Base-by-base conservation (phyloP, 2,329 filamentous ascomycete genomes). In the Eutypa lata region DNA sequence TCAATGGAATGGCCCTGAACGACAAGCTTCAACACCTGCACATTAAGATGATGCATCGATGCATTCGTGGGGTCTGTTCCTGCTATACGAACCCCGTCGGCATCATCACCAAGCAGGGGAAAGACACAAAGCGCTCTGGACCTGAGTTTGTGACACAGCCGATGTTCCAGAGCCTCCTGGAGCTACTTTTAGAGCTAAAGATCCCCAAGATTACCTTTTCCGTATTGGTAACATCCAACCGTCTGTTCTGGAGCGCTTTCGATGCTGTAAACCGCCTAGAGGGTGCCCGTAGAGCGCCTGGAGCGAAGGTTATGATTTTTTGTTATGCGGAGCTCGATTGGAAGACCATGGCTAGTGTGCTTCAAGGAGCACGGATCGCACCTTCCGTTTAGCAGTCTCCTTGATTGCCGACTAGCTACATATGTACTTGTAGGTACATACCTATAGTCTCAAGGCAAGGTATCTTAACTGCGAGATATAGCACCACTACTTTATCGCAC, bases 81-180 rank as follows among this genome's bases (percentile, higher is more conserved):
- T n/a, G n/a, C n/a, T n/a, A n/a, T n/a, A n/a, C n/a, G n/a, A n/a
- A n/a, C n/a, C n/a, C n/a, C n/a, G n/a, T n/a, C n/a, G n/a, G n/a
- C n/a, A n/a, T 62, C 13, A 16, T 52, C 2, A 18, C 43, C 3
- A 57, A 53, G 1, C 55, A 56, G 24, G 50, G 53, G 7, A 56
- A 53, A 8, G 44, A 49, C 2, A 47, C 24, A 14, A 49, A 59
- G 24, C 51, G 62, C 22, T n/a, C 13, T 3, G 62, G 58, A 7
- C 65, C 65, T 2, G 51, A 55, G 2, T 63, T 64, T 31, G 55
- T 67, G 18, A 60, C 58, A 8, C 53, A 48, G 11, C 33, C 53
- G 13, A 59, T 59, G 7, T 68, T 68, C n/a, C 65, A 68, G 47
- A 54, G 51, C 44, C 66, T 68, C 43, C 55, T 66, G 2, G 57